Evolutionary conservation across 345 rosid genomes (phyloP).

Genomic region (Cardiospermum halicacabum): DNA sequence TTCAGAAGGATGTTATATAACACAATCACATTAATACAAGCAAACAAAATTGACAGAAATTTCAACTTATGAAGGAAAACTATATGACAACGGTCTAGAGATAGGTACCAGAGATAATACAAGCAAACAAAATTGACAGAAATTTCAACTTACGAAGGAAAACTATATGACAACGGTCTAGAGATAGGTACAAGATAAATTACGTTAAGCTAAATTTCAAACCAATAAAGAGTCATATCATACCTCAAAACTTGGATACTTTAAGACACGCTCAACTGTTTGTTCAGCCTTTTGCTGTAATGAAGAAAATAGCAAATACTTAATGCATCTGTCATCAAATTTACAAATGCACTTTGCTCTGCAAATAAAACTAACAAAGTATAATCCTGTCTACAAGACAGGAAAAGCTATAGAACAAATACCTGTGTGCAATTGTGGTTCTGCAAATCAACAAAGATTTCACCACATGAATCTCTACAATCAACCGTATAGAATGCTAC

Average conservation of each 20-base stretch:
- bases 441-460: conserved; percentile 85
- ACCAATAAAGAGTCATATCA: background rate
- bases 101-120: background rate
- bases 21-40: too few relatives aligned
- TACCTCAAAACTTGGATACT: conserved; percentile 87
- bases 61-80: background rate
- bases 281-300: conserved; percentile 69
- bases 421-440: conserved; percentile 46
- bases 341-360: background rate
- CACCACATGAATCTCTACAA: conserved; percentile 80
- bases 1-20: too few relatives aligned
- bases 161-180: background rate
- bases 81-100: background rate
- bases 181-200: background rate
- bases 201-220: background rate
- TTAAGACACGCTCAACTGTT: conserved; percentile 49
- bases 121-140: too few relatives aligned
- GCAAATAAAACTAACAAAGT: too few relatives aligned
- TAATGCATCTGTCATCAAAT: background rate
- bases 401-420: background rate
- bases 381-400: background rate
- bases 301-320: conserved; percentile 12
- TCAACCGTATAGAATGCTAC: conserved; percentile 82
- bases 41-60: too few relatives aligned
- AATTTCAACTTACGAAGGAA: background rate